These are phyloP conservation scores for Carex pumila DNA, from an alignment of 176 grass and related monocot species.

Conservation along the genomic window DNA sequence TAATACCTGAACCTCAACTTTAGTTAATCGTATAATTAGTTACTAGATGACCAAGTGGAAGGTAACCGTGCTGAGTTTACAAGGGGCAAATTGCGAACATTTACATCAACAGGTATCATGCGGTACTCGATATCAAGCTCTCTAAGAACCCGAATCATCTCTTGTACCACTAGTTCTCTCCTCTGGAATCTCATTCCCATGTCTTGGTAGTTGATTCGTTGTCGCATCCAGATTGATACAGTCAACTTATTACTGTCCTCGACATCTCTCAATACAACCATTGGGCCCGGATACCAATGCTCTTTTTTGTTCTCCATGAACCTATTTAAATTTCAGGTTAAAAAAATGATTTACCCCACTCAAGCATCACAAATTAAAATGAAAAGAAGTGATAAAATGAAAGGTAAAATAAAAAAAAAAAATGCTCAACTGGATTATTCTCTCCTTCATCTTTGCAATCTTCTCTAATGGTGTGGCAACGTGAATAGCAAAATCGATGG, in stretches of 20 bases:
- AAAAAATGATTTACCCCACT: not conserved
- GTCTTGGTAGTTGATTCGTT: slow-evolving; percentile 87
- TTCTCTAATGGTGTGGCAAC: slow-evolving; percentile 75
- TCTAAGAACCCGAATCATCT: slow-evolving; percentile 74
- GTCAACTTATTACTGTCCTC: slow-evolving; percentile 66
- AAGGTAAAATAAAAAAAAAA: not conserved
- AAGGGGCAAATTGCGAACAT: slow-evolving; percentile 49
- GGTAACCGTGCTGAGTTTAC: slow-evolving; percentile 54
- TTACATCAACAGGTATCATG: slow-evolving; percentile 69
- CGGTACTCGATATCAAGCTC: slow-evolving; percentile 88
- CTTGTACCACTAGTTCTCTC: slow-evolving; percentile 72
- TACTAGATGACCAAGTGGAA: slow-evolving; percentile 47
- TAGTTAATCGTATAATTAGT: not conserved
- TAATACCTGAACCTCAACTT: not conserved
- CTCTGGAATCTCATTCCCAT: slow-evolving; percentile 62
- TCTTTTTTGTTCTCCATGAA: slow-evolving; percentile 92
- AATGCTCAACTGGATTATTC: slow-evolving; percentile 50
- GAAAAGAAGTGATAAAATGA: not conserved
- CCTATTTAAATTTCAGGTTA: slow-evolving; percentile 23
- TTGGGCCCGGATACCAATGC: slow-evolving; percentile 71
- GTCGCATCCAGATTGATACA: slow-evolving; percentile 75
- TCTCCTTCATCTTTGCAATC: slow-evolving; percentile 81
- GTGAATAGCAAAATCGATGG: slow-evolving; percentile 62
- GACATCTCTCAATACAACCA: slow-evolving; percentile 69
- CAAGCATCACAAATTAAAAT: not conserved